Evolutionary conservation across 352 stramenopile genomes (phyloP).

Genomic region (Phytophthora cactorum): DNA sequence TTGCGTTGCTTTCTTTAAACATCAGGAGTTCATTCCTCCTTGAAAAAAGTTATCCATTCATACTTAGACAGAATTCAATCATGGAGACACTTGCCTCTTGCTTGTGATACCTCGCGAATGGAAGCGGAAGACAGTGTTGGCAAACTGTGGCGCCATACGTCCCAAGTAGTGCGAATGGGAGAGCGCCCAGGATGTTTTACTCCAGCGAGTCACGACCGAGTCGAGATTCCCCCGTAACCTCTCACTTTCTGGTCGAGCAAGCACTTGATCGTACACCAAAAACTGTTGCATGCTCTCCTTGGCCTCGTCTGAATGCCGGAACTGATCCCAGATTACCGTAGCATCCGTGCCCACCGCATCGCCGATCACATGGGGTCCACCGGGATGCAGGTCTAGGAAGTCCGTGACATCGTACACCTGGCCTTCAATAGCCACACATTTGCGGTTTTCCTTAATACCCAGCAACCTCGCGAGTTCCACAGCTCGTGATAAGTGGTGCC

Average conservation of each 20-base stretch:
- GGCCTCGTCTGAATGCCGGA: conserved; percentile 68
- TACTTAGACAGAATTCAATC: conserved; percentile 16
- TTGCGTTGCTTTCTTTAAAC: conserved; percentile 54
- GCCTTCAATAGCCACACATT: conserved; percentile 68
- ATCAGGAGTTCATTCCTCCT: background rate
- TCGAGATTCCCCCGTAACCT: conserved; percentile 48
- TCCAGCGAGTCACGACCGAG: conserved; percentile 44
- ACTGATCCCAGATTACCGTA: conserved; percentile 72
- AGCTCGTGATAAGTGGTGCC: conserved; percentile 65
- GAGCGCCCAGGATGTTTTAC: conserved; percentile 64
- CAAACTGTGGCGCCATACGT: conserved; percentile 47
- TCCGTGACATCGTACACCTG: conserved; percentile 73
- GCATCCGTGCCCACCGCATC: conserved; percentile 77
- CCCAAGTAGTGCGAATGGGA: conserved; percentile 62
- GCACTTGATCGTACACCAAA: conserved; percentile 53
- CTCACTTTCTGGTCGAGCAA: conserved; percentile 30
- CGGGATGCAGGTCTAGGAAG: conserved; percentile 73
- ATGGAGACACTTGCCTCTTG: conserved; percentile 5
- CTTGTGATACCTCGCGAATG: conserved; percentile 28
- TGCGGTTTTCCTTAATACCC: conserved; percentile 39
- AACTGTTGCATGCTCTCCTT: conserved; percentile 72
- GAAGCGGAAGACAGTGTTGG: conserved; percentile 48
- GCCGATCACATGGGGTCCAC: conserved; percentile 72
- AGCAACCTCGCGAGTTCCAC: conserved; percentile 69
- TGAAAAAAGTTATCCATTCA: conserved; percentile 14